These are phyloP conservation scores for Copromyces sp. DNA, from an alignment of 495 filamentous ascomycete genomes.

Conservation along the genomic window DNA sequence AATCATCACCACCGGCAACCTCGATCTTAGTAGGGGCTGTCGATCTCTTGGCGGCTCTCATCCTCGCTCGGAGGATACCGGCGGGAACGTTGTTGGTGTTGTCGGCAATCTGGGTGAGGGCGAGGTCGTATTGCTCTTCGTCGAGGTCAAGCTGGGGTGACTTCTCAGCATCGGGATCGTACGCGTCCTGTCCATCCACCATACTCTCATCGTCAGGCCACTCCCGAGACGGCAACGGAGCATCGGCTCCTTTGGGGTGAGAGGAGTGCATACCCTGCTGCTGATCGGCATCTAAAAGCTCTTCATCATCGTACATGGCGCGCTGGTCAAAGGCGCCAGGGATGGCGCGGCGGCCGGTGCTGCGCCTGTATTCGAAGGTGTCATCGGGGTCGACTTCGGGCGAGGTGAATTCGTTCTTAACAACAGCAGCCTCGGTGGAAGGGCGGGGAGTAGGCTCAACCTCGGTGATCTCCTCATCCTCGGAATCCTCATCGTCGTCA, in stretches of 20 bases:
- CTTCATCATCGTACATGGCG: slow-evolving; percentile 39
- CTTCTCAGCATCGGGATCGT: slow-evolving; percentile 23
- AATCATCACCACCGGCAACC: slow-evolving; percentile 53
- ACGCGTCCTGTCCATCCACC: slow-evolving; percentile 55
- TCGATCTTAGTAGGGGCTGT: slow-evolving; percentile 52
- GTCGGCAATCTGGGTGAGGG: slow-evolving; percentile 22
- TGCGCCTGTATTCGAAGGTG: slow-evolving; percentile 67
- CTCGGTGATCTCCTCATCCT: slow-evolving; percentile 63
- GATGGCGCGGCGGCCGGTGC: slow-evolving; percentile 44
- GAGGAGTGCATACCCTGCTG: slow-evolving; percentile 85
- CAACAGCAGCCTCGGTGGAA: slow-evolving; percentile 5
- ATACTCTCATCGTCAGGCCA: slow-evolving; percentile 48
- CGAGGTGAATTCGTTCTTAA: slow-evolving; percentile 15
- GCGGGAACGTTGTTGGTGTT: slow-evolving; percentile 37
- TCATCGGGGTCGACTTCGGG: slow-evolving; percentile 53
- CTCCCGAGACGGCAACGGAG: slow-evolving; percentile 53
- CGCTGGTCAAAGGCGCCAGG: slow-evolving; percentile 69
- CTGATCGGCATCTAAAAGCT: slow-evolving; percentile 22
- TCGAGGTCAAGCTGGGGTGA: slow-evolving; percentile 18
- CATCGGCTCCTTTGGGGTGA: slow-evolving; percentile 70
- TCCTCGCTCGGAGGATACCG: slow-evolving; percentile 43
- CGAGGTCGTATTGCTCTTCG: slow-evolving; percentile 38
- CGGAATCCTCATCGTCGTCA: slow-evolving; percentile 69
- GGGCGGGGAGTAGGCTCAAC: slow-evolving; percentile 22
- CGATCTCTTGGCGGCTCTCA: slow-evolving; percentile 45